These are phyloP conservation scores for Penicillium freii DNA, from an alignment of 2,329 filamentous ascomycete genomes.

Conservation along the genomic window DNA sequence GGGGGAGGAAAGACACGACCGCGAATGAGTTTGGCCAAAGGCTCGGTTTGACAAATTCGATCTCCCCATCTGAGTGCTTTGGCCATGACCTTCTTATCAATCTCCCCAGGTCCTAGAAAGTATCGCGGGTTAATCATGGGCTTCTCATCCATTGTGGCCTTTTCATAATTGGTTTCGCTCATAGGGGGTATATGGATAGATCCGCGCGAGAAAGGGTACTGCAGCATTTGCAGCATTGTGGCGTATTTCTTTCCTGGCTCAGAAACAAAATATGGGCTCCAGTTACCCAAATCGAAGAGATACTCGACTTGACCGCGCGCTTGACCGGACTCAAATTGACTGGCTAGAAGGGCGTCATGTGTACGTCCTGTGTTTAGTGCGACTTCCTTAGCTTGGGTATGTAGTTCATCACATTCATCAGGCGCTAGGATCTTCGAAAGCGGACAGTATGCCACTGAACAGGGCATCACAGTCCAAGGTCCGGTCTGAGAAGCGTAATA, in stretches of 20 bases:
- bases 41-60: conserved; percentile 40
- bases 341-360: conserved; percentile 14
- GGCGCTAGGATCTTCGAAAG: conserved; percentile 9
- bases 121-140: conserved; percentile 47
- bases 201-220: conserved; percentile 53
- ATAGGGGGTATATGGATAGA: conserved; percentile 46
- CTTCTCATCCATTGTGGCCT: conserved; percentile 22
- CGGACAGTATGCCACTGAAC: conserved; percentile 23
- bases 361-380: conserved; percentile 5
- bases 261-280: conserved; percentile 41
- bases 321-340: conserved; percentile 8
- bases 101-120: conserved; percentile 45
- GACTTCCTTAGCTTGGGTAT: neutral
- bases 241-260: conserved; percentile 46
- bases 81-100: conserved; percentile 48
- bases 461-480: conserved; percentile 23
- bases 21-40: conserved; percentile 40
- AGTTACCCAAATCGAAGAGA: conserved; percentile 52
- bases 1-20: conserved; percentile 34
- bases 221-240: conserved; percentile 51
- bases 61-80: conserved; percentile 42
- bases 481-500: conserved; percentile 15
- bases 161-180: neutral
- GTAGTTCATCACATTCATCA: conserved; percentile 1
- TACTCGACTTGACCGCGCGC: conserved; percentile 50